Evolutionary conservation across 305 asterid species (phyloP).

Genomic region (Fraxinus baroniana): DNA sequence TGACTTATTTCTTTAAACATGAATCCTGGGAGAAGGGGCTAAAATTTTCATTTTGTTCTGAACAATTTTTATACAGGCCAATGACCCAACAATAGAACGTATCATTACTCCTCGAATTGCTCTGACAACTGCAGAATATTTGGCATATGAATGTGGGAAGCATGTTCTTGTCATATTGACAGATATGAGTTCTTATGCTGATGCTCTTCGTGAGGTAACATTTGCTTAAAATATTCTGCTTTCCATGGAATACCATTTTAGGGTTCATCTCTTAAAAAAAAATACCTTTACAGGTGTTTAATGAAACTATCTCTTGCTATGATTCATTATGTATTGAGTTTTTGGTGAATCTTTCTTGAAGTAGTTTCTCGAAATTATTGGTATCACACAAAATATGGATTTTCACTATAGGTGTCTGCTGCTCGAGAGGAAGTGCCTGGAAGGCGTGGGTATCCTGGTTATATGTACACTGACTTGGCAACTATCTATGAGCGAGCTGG

Average conservation of each 20-base stretch:
- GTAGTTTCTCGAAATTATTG: not conserved
- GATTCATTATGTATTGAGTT: not conserved
- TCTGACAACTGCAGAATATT: conserved; percentile 90
- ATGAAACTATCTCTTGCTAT: not conserved
- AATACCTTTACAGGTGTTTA: not conserved
- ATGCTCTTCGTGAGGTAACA: conserved; percentile 98
- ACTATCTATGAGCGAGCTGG: conserved; percentile 82
- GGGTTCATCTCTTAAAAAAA: not conserved
- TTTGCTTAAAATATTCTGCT: conserved; percentile 9
- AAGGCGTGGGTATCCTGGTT: conserved; percentile 95
- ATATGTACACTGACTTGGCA: conserved; percentile 83
- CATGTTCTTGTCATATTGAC: conserved; percentile 98
- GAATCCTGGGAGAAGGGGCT: conserved; percentile 5
- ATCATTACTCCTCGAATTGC: conserved; percentile 98
- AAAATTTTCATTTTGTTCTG: conserved; percentile 19
- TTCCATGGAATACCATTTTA: conserved; percentile 1
- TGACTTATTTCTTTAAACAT: not conserved
- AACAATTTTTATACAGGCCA: conserved; percentile 58
- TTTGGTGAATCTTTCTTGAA: not conserved
- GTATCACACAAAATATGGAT: conserved; percentile 9
- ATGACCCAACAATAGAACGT: conserved; percentile 94
- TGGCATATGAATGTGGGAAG: conserved; percentile 97
- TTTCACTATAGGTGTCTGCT: conserved; percentile 74
- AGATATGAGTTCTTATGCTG: conserved; percentile 98
- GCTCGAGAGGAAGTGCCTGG: conserved; percentile 99